phyloP scores from a whole-genome alignment of 345 rosid species.

The Luvunga scandens region DNA sequence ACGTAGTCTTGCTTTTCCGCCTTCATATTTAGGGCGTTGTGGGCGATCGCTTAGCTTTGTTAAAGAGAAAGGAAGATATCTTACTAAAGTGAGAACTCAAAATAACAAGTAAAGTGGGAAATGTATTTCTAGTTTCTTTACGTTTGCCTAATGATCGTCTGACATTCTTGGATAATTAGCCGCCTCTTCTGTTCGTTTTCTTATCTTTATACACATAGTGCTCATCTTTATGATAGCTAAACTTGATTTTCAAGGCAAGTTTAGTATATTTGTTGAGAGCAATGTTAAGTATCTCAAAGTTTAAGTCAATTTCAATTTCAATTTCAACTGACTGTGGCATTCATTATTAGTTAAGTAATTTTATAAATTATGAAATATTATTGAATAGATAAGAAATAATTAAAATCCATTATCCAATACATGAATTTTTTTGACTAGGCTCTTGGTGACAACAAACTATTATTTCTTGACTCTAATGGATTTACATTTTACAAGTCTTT shows the following conservation, averaged over 20 bases:
- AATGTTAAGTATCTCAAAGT: no score
- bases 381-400: no score
- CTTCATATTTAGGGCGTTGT: neutral
- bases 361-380: no score
- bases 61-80: conserved; percentile 7
- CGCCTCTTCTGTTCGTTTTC: neutral
- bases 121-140: neutral
- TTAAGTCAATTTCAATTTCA: no score
- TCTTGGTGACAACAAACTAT: fast-evolving
- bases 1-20: conserved; percentile 13
- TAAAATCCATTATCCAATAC: no score
- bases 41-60: conserved; percentile 19
- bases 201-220: neutral
- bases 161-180: neutral
- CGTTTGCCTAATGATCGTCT: neutral
- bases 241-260: neutral
- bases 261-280: neutral
- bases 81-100: neutral
- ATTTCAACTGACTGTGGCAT: no score
- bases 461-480: no score
- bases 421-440: no score
- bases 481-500: no score
- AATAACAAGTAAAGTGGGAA: neutral
- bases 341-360: no score
- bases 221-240: neutral